These are phyloP conservation scores for Eucalyptus dawsonii DNA, from an alignment of 345 rosid species.

Conservation along the genomic window DNA sequence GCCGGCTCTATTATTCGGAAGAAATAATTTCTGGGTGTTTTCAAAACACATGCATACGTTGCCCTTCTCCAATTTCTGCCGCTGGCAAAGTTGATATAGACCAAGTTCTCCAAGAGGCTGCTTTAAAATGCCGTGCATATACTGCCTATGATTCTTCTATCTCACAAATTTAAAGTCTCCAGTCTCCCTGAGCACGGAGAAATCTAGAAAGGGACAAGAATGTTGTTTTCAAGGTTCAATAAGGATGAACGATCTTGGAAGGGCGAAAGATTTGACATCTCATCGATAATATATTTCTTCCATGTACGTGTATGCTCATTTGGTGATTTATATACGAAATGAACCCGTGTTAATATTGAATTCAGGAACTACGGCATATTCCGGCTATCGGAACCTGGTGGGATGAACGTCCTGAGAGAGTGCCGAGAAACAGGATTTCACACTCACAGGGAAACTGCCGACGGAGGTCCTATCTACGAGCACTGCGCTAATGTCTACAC, in stretches of 20 bases:
- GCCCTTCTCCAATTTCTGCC: not conserved
- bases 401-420: slow-evolving; percentile 57
- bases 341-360: not conserved
- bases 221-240: not conserved
- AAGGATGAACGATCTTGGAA: not conserved
- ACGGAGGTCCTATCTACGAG: slow-evolving; percentile 58
- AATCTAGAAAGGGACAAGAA: not conserved
- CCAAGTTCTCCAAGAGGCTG: not conserved
- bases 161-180: not conserved
- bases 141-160: not conserved
- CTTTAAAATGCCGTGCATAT: not conserved
- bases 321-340: not conserved
- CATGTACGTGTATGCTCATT: not conserved
- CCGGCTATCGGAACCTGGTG: slow-evolving; percentile 61
- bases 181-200: not conserved
- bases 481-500: slow-evolving; percentile 71
- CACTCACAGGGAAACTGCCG: slow-evolving; percentile 55
- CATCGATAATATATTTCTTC: not conserved
- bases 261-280: not conserved
- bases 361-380: slow-evolving; percentile 64
- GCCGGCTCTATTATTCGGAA: not conserved
- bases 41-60: not conserved
- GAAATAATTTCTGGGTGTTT: not conserved
- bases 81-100: not conserved
- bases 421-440: slow-evolving; percentile 73